Base-by-base conservation (phyloP, 805 yeast genomes). In the Starmerella apicola region DNA sequence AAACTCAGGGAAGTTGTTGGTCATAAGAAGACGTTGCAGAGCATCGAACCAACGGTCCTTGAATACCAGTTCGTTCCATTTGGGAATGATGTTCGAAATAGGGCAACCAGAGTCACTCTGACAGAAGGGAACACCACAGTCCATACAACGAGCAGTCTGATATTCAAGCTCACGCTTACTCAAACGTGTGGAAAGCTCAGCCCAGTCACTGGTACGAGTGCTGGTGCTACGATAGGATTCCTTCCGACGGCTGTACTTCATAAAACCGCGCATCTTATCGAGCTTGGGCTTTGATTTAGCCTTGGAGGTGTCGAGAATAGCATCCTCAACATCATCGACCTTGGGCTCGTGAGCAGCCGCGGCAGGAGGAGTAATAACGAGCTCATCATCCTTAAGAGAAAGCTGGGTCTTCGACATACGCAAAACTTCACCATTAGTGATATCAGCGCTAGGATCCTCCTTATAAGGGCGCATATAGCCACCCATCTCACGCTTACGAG, bases 121-220 rank as follows among this genome's bases (percentile, higher is more conserved):
- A 70, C 98, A 88, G 75, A 88, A 88, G 43, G 98, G 98, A 53
- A 91, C 93, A 69, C 98, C 98, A 70, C 98, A 88, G 65, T 88
- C 97, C 94, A 91, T 88, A 72, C 98, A 88, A 63, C 98, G 76
- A 13, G 97, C 95, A 43, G 97, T 82, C 67, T 88, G 96, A 59
- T 71, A 74, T 59, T 77, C 74, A 56, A 88, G 78, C 51, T 91
- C 97, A 38, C 81, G 85, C 63, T 82, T 81, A 42, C 84, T 68
- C 52, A 88, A 68, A 41, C 95, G 74, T 12, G 74, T 64, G 10
- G 93, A 76, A 60, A 88, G 71, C 64, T 88, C 97, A 49, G 79
- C 74, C 97, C 97, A 91, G 63, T 91, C 96, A 54, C 71, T 71
- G 41, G 84, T 69, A 63, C 98, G 76, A 21, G 73, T 62, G 56